phyloP scores from a whole-genome alignment of 371 early-diverging fungal genomes.

The Mucor saturninus region DNA sequence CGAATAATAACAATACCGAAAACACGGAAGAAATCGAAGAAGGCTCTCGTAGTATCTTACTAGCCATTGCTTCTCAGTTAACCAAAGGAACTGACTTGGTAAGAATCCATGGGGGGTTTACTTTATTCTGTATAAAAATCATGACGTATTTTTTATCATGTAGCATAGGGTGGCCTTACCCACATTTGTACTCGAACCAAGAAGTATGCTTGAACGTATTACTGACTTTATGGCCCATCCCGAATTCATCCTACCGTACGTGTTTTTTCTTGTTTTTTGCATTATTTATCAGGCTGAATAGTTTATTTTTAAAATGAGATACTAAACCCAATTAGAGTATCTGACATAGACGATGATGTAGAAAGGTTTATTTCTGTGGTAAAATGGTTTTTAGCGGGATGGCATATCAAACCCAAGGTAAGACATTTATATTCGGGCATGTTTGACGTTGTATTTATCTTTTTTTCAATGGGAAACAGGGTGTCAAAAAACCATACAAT shows the following conservation, averaged over 20 bases:
- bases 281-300: not conserved
- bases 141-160: not conserved
- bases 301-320: not conserved
- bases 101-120: not conserved
- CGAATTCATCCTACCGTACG: conserved; percentile 83
- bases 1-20: conserved; percentile 39
- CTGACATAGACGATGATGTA: conserved; percentile 70
- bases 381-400: conserved; percentile 92
- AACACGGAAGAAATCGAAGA: conserved; percentile 87
- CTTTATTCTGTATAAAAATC: not conserved
- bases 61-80: conserved; percentile 86
- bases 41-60: conserved; percentile 83
- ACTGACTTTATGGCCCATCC: conserved; percentile 97
- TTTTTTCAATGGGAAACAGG: conserved; percentile 51
- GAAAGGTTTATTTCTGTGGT: conserved; percentile 89
- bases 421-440: not conserved
- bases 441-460: no score
- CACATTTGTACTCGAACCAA: conserved; percentile 95
- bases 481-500: conserved; percentile 97
- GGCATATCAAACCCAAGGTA: conserved; percentile 95
- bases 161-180: conserved; percentile 87
- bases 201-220: conserved; percentile 93
- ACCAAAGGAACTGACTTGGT: conserved; percentile 87
- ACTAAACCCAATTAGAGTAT: conserved; percentile 47
- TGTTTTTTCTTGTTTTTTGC: not conserved